phyloP scores from a whole-genome alignment of 1,284 basidiomycete species.

The Leccinum angustisporum region DNA sequence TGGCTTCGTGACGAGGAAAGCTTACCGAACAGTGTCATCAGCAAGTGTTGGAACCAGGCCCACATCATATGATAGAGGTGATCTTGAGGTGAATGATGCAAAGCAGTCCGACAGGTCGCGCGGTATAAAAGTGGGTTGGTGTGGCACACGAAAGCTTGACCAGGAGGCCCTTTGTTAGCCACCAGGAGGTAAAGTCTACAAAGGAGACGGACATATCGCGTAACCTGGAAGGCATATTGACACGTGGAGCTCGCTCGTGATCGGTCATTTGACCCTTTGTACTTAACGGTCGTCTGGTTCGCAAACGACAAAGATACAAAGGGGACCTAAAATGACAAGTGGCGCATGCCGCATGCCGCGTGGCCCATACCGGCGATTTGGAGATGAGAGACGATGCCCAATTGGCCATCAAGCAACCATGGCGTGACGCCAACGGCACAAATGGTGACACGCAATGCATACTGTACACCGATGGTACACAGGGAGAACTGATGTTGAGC shows the following conservation, averaged over 20 bases:
- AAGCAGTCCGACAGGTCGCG: not conserved
- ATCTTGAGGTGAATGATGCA: not conserved
- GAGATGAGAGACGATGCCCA: not conserved
- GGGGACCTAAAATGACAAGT: not conserved
- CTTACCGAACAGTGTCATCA: not conserved
- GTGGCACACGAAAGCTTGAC: not conserved
- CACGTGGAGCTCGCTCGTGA: not conserved
- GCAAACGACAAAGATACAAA: not conserved
- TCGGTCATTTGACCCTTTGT: not conserved
- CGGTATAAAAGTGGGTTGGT: not conserved
- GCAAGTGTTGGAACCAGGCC: not conserved
- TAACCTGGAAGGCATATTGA: not conserved
- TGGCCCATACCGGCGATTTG: not conserved
- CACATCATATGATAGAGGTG: not conserved
- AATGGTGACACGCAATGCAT: too few species aligned
- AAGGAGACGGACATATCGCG: not conserved
- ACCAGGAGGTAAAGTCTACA: not conserved
- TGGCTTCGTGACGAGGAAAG: not conserved
- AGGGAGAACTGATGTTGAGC: not conserved
- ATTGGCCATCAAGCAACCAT: not conserved
- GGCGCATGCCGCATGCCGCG: not conserved
- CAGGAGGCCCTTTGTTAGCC: not conserved
- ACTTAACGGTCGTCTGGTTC: not conserved
- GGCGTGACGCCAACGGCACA: not conserved
- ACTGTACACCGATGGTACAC: too few species aligned